Evolutionary conservation across 2,329 filamentous ascomycete genomes (phyloP).

Genomic region (Grosmannia huntii): DNA sequence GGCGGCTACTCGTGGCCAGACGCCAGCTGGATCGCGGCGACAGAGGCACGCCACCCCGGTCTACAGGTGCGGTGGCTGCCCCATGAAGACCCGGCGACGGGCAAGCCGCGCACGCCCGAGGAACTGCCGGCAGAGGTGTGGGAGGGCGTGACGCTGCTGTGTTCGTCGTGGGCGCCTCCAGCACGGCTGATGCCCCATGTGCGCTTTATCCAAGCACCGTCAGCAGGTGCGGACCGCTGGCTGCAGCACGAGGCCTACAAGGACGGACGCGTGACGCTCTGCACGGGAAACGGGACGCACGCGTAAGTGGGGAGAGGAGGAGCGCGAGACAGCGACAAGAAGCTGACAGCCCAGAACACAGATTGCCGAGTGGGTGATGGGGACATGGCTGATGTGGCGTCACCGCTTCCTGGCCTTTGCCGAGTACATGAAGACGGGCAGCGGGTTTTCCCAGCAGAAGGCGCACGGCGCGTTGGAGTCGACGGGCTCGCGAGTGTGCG

Average conservation of each 20-base stretch:
- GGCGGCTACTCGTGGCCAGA: constrained; percentile 10
- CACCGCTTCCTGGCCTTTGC: constrained; percentile 11
- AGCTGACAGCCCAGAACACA: constrained; percentile 15
- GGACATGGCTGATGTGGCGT: constrained; percentile 15
- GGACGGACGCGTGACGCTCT: constrained; percentile 15
- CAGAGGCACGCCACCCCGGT: constrained; percentile 23
- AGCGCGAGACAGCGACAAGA: background rate
- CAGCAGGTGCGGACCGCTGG: constrained; percentile 31
- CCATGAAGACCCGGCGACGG: constrained; percentile 6
- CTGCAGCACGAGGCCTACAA: constrained; percentile 20
- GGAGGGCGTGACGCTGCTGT: constrained; percentile 29
- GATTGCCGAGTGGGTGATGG: constrained; percentile 20
- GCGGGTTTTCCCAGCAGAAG: constrained; percentile 2
- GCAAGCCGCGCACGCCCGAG: constrained; percentile 10
- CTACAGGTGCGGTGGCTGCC: constrained; percentile 23
- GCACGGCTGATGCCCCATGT: constrained; percentile 21
- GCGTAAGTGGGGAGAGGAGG: constrained; percentile 20
- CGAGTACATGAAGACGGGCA: constrained; percentile 9
- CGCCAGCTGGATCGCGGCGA: constrained; percentile 21
- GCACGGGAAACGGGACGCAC: constrained; percentile 28
- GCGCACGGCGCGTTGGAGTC: constrained; percentile 17
- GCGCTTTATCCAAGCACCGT: constrained; percentile 31
- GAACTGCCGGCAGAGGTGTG: constrained; percentile 18
- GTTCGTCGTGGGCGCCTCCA: constrained; percentile 19
- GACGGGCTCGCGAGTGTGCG: constrained; percentile 21